Base-by-base conservation (phyloP, 495 filamentous ascomycete genomes). In the Annulohypoxylon bovei region DNA sequence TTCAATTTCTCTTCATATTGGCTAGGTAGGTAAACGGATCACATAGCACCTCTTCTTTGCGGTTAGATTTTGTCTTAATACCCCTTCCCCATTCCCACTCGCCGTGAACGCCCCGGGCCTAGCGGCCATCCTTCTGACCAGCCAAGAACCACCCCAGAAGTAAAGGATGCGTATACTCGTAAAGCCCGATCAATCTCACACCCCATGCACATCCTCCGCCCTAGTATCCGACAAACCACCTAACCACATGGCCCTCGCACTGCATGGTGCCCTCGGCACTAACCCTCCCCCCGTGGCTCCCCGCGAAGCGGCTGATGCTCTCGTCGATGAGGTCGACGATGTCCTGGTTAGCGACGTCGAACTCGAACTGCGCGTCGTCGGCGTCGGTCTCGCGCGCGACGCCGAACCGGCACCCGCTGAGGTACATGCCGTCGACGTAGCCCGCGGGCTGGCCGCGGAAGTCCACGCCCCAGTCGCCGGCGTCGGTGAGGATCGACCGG, bases 381-480 rank as follows among this genome's bases (percentile, higher is more conserved):
- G 14, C 32, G 40, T 68, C 68, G 0, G 32, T 64, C 16, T 53
- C 68, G 4, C 71, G 56, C 8, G 61, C 47, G 46, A 76, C 37
- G 12, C 61, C 58, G 37, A 76, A 74, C 14, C 23, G 22, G 52
- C 71, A 74, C 4, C 47, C 5, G 1, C 44, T 40, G 12, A 66
- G 28, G 4, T 39, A 27, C 50, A 73, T 35, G 8, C 39, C 20
- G 66, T 69, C 64, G 28, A 30, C 35, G 37, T 62, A 73, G 22
- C 71, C 74, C 4, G 58, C 68, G 0, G 65, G 52, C 14, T 37
- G 44, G 28, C 33, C 62, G 0, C 39, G 47, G 62, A 76, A 74
- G 49, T 76, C 71, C 12, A 74, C 71, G 1, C 50, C 37, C 74
- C 74, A 76, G 54, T 70, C 68, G 6, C 68, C 74, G 0, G 62